These are phyloP conservation scores for Zygoascus hellenicus DNA, from an alignment of 1,139 yeast species.

Conservation along the genomic window DNA sequence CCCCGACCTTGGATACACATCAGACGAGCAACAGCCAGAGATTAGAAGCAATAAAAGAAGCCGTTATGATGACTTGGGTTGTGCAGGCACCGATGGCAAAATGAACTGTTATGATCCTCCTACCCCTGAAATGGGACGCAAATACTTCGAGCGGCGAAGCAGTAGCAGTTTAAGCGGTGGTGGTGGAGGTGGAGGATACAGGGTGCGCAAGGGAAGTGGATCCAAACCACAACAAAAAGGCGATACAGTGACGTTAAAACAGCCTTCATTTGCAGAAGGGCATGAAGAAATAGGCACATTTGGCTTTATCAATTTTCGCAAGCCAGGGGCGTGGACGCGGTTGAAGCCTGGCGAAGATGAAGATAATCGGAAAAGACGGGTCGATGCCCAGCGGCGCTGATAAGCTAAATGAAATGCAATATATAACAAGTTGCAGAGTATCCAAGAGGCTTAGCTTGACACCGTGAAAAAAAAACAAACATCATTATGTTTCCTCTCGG, in stretches of 20 bases:
- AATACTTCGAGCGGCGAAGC: neutral
- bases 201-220: constrained; percentile 3
- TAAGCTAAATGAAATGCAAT: neutral
- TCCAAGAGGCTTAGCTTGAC: neutral
- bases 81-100: no score
- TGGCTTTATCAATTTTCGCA: constrained; percentile 20
- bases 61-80: no score
- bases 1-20: neutral
- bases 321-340: constrained; percentile 22
- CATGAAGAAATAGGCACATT: constrained; percentile 19
- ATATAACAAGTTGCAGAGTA: neutral
- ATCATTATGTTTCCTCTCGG: no score
- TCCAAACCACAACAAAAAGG: constrained; percentile 16
- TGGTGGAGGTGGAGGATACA: neutral
- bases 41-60: no score
- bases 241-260: constrained; percentile 17
- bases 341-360: constrained; percentile 14
- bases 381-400: neutral
- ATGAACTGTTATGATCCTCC: no score
- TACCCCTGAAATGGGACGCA: no score
- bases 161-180: neutral
- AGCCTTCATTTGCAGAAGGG: constrained; percentile 22
- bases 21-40: no score
- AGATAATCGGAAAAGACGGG: constrained; percentile 6
- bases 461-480: neutral